These are phyloP conservation scores for Tephrocybe sp. DNA, from an alignment of 768 basidiomycete genomes.

Conservation along the genomic window DNA sequence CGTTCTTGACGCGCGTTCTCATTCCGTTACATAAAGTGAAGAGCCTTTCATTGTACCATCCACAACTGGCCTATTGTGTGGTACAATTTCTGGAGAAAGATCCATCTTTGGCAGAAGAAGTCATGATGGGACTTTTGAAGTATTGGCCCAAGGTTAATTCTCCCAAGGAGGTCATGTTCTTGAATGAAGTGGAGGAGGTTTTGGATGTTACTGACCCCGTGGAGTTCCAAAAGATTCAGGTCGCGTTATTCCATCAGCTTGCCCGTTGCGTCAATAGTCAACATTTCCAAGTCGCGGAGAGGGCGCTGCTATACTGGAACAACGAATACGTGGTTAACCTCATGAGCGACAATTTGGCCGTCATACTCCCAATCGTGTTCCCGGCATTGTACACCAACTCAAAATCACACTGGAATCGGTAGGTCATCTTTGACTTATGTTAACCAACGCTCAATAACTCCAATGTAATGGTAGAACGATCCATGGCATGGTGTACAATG, in stretches of 20 bases:
- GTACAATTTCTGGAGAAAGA: slow-evolving; percentile 99
- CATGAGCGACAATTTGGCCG: slow-evolving; percentile 92
- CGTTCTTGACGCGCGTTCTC: slow-evolving; percentile 89
- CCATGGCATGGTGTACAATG: slow-evolving; percentile 99
- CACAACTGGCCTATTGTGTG: slow-evolving; percentile 98
- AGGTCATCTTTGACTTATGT: slow-evolving; percentile 26
- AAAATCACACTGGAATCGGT: slow-evolving; percentile 99
- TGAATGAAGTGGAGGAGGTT: slow-evolving; percentile 99
- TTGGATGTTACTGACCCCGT: slow-evolving; percentile 95
- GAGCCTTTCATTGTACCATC: slow-evolving; percentile 95
- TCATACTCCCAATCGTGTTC: slow-evolving; percentile 94
- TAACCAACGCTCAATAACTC: not conserved
- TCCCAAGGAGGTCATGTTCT: slow-evolving; percentile 99
- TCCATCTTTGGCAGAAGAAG: slow-evolving; percentile 86
- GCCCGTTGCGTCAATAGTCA: slow-evolving; percentile 98
- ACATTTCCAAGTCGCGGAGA: slow-evolving; percentile 99
- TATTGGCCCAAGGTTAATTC: slow-evolving; percentile 99
- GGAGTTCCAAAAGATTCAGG: slow-evolving; percentile 95
- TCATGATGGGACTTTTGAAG: slow-evolving; percentile 92
- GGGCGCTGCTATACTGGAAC: slow-evolving; percentile 97
- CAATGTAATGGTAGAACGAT: slow-evolving; percentile 70
- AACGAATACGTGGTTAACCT: slow-evolving; percentile 99
- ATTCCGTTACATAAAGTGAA: slow-evolving; percentile 98
- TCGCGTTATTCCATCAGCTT: slow-evolving; percentile 89
- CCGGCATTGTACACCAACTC: slow-evolving; percentile 95